Evolutionary conservation across 176 grass and related monocot genomes (phyloP).

Genomic region (Otatea glauca): DNA sequence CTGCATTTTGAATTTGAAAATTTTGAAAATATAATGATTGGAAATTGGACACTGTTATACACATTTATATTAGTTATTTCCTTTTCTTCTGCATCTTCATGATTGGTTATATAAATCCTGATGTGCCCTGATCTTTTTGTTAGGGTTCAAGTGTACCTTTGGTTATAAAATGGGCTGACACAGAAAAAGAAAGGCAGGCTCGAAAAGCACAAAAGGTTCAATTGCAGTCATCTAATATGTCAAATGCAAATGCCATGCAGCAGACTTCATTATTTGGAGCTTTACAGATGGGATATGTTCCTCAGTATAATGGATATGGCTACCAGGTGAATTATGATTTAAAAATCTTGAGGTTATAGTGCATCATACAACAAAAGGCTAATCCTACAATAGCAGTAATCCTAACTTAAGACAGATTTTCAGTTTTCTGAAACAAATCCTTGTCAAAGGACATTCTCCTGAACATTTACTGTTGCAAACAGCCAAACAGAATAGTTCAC

Average conservation of each 20-base stretch:
- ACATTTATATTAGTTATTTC: slow-evolving; percentile 12
- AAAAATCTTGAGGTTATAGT: slow-evolving; percentile 30
- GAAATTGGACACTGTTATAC: not conserved
- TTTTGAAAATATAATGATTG: not conserved
- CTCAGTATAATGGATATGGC: slow-evolving; percentile 91
- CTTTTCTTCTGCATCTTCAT: slow-evolving; percentile 16
- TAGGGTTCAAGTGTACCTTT: slow-evolving; percentile 97
- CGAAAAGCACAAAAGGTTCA: slow-evolving; percentile 94
- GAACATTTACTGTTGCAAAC: slow-evolving; percentile 11
- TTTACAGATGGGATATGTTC: slow-evolving; percentile 87
- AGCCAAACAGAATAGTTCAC: not conserved
- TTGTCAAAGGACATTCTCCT: not conserved
- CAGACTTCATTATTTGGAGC: slow-evolving; percentile 87
- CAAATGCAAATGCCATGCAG: slow-evolving; percentile 73
- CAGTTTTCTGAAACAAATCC: slow-evolving; percentile 26
- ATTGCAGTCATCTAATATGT: slow-evolving; percentile 65
- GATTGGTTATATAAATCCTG: slow-evolving; percentile 12
- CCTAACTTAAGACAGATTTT: slow-evolving; percentile 1
- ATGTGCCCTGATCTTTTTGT: slow-evolving; percentile 29
- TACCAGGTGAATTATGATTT: slow-evolving; percentile 75
- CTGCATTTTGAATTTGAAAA: not conserved
- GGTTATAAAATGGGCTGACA: slow-evolving; percentile 99
- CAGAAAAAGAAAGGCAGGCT: slow-evolving; percentile 95
- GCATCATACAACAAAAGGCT: not conserved
- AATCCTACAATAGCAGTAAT: not conserved